phyloP scores from a whole-genome alignment of 306 rosid genomes.

The Quercus variabilis region DNA sequence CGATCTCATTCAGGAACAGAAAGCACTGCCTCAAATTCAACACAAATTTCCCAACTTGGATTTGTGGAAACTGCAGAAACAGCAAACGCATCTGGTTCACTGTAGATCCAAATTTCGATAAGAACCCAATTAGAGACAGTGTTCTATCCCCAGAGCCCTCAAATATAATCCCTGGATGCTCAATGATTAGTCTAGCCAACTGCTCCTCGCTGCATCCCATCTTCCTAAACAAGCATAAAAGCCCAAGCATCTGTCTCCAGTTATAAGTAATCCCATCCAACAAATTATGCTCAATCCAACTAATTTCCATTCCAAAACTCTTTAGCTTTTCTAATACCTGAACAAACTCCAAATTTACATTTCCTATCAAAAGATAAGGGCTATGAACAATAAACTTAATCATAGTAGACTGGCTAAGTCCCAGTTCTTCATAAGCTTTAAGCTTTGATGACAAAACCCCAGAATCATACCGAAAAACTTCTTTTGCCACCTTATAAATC shows the following conservation, averaged over 20 bases:
- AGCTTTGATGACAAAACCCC: slow-evolving; percentile 59
- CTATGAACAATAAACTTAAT: slow-evolving; percentile 36
- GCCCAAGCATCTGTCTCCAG: slow-evolving; percentile 54
- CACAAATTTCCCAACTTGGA: slow-evolving; percentile 39
- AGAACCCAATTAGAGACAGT: slow-evolving; percentile 46
- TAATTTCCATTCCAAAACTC: slow-evolving; percentile 37
- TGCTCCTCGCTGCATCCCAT: slow-evolving; percentile 37
- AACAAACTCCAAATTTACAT: slow-evolving; percentile 37
- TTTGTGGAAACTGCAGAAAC: slow-evolving; percentile 55
- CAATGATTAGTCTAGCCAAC: slow-evolving; percentile 32
- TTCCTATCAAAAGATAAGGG: slow-evolving; percentile 67
- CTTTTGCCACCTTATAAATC: slow-evolving; percentile 43
- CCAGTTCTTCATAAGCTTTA: slow-evolving; percentile 48
- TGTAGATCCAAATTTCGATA: slow-evolving; percentile 57
- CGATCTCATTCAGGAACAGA: slow-evolving; percentile 46
- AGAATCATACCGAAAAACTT: slow-evolving; percentile 37
- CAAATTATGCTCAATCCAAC: slow-evolving; percentile 47
- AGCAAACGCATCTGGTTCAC: slow-evolving; percentile 36
- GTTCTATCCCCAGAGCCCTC: slow-evolving; percentile 62
- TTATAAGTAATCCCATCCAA: slow-evolving; percentile 37
- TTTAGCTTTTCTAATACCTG: slow-evolving; percentile 49
- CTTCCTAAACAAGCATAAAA: slow-evolving; percentile 40
- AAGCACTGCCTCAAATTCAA: slow-evolving; percentile 51
- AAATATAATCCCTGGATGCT: slow-evolving; percentile 49
- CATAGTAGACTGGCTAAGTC: slow-evolving; percentile 28